A percentile compares a stretch with the other conserved stretches of the same genome.
Evolutionary conservation across 176 grass and related monocot genomes (phyloP).

Genomic region (Oryza meridionalis): DNA sequence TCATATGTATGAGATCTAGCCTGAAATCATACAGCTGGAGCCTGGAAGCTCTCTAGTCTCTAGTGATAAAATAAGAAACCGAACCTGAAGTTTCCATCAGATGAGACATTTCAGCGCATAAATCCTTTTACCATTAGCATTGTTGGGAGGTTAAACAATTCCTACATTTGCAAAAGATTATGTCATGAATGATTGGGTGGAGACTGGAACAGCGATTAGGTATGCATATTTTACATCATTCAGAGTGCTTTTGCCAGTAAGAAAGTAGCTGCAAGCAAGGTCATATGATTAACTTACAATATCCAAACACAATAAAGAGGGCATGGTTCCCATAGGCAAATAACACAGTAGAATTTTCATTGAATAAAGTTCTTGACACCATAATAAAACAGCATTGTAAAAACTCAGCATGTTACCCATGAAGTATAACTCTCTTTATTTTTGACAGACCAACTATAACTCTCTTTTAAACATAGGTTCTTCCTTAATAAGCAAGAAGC

Average conservation of each 20-base stretch:
- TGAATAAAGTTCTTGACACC: not conserved
- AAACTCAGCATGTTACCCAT: not conserved
- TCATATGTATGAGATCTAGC: constrained; percentile 12
- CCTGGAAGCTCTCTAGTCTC: not conserved
- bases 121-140: not conserved
- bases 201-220: not conserved
- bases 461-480: not conserved
- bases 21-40: constrained; percentile 2
- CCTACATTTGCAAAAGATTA: constrained; percentile 26
- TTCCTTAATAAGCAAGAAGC: not conserved
- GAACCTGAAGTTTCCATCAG: not conserved
- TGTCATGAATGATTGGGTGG: not conserved
- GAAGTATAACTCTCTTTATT: not conserved
- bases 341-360: not conserved
- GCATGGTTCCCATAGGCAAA: not conserved
- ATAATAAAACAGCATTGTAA: not conserved
- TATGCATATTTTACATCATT: not conserved
- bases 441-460: not conserved
- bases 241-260: not conserved
- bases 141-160: constrained; percentile 17
- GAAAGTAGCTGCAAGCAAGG: not conserved
- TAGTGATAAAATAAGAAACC: constrained; percentile 15
- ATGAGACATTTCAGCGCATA: not conserved
- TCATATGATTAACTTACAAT: not conserved
- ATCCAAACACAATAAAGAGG: not conserved